Evolutionary conservation across 768 basidiomycete species (phyloP).

Genomic region (Boletus pseudopeckii): DNA sequence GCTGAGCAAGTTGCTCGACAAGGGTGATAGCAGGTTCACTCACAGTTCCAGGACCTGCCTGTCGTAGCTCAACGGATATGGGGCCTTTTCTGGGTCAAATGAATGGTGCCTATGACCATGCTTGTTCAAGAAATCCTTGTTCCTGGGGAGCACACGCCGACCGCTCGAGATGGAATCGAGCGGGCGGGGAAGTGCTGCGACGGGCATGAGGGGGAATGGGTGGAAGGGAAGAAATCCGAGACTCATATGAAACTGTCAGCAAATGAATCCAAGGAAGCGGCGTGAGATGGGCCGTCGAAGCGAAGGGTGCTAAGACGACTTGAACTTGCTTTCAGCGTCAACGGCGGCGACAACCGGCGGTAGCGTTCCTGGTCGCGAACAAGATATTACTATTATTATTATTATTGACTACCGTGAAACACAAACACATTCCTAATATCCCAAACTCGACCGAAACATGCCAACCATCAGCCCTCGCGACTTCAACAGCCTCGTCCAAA

Average conservation of each 20-base stretch:
- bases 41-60: constrained; percentile 65
- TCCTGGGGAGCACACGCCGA: constrained; percentile 32
- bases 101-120: constrained; percentile 64
- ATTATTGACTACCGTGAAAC: constrained; percentile 15
- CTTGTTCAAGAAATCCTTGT: constrained; percentile 59
- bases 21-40: constrained; percentile 22
- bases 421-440: constrained; percentile 17
- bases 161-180: constrained; percentile 22
- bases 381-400: not conserved
- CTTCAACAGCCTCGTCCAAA: constrained; percentile 41
- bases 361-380: constrained; percentile 4
- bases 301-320: constrained; percentile 11
- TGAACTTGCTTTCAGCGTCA: not conserved
- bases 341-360: not conserved
- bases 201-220: constrained; percentile 24
- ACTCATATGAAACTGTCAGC: not conserved
- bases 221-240: constrained; percentile 10
- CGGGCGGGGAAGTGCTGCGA: constrained; percentile 15
- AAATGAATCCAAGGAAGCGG: not conserved
- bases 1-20: constrained; percentile 4
- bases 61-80: constrained; percentile 75
- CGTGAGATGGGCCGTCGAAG: constrained; percentile 8
- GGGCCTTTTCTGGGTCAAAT: constrained; percentile 71
- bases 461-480: constrained; percentile 32
- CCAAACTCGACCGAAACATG: constrained; percentile 27